Conservation (phyloP, 2,329 filamentous ascomycete species). For the Rhexocercosporidium sp. region DNA sequence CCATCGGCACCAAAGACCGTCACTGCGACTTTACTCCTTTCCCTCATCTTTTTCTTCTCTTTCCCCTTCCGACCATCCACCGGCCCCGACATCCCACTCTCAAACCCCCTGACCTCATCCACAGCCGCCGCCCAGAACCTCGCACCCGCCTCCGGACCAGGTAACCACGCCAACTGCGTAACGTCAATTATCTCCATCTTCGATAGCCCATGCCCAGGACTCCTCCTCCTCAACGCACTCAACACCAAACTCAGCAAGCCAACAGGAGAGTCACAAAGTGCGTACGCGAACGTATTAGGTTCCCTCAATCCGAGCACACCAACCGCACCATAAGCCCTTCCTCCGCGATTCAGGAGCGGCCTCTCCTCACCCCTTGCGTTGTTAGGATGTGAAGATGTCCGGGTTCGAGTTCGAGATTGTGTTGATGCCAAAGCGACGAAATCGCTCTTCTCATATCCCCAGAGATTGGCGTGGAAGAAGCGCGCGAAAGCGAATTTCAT, state of each 20-base stretch:
- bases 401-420: neutral
- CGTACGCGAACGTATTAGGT: slow-evolving; percentile 57
- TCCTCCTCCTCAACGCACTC: slow-evolving; percentile 50
- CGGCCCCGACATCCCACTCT: too few species aligned
- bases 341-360: slow-evolving; percentile 14
- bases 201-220: slow-evolving; percentile 49
- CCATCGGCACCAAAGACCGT: slow-evolving; percentile 35
- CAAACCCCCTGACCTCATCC: slow-evolving; percentile 26
- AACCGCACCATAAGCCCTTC: slow-evolving; percentile 16
- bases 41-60: neutral
- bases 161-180: slow-evolving; percentile 68
- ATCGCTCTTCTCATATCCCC: slow-evolving; percentile 62
- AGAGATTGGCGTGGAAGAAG: slow-evolving; percentile 53
- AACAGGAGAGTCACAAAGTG: slow-evolving; percentile 65
- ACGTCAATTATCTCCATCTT: slow-evolving; percentile 63
- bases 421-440: slow-evolving; percentile 47
- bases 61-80: neutral
- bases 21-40: slow-evolving; percentile 28
- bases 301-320: slow-evolving; percentile 34
- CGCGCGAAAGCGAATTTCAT: slow-evolving; percentile 61
- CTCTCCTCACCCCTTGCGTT: neutral
- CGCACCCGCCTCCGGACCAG: slow-evolving; percentile 65
- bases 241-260: slow-evolving; percentile 62
- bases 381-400: neutral
- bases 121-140: slow-evolving; percentile 55